A percentile compares a stretch with the other conserved stretches of the same genome.
These are phyloP conservation scores for Porodaedalea pini DNA, from an alignment of 1,284 basidiomycete genomes.

Conservation along the genomic window DNA sequence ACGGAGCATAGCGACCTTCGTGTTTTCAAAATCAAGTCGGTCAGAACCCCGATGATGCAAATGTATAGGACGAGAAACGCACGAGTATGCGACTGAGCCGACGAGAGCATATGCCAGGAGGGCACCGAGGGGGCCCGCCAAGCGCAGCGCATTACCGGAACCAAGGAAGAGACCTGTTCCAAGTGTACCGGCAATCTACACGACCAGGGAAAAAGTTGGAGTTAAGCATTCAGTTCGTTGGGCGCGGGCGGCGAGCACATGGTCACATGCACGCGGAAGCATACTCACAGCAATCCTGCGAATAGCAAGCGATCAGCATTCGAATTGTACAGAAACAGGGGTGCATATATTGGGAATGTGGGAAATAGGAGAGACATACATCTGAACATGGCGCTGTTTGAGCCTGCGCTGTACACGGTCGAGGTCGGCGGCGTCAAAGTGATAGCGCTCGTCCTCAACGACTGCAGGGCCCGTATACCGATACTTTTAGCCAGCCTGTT, in stretches of 20 bases:
- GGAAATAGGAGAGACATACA: slow-evolving; percentile 39
- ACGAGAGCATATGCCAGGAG: slow-evolving; percentile 60
- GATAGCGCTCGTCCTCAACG: slow-evolving; percentile 21
- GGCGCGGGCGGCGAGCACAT: not conserved
- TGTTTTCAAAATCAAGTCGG: not conserved
- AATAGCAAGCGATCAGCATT: slow-evolving; percentile 16
- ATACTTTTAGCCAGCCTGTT: not conserved
- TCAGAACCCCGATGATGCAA: not conserved
- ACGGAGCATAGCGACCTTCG: slow-evolving; percentile 57
- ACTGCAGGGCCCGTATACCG: slow-evolving; percentile 12
- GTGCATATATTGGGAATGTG: not conserved
- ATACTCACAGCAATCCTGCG: slow-evolving; percentile 54
- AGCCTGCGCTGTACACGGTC: slow-evolving; percentile 60
- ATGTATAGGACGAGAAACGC: slow-evolving; percentile 25
- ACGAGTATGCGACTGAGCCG: slow-evolving; percentile 61
- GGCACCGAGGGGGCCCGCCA: slow-evolving; percentile 58
- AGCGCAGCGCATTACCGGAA: slow-evolving; percentile 57
- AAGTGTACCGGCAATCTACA: slow-evolving; percentile 66
- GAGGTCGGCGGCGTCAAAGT: slow-evolving; percentile 54
- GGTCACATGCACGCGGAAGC: not conserved
- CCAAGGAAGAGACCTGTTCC: slow-evolving; percentile 83
- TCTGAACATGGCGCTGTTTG: slow-evolving; percentile 71
- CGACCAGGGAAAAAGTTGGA: not conserved
- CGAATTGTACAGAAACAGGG: not conserved
- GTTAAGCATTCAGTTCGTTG: not conserved